Base-by-base conservation (phyloP, 352 stramenopile genomes). In the Phytopythium kandeliae region DNA sequence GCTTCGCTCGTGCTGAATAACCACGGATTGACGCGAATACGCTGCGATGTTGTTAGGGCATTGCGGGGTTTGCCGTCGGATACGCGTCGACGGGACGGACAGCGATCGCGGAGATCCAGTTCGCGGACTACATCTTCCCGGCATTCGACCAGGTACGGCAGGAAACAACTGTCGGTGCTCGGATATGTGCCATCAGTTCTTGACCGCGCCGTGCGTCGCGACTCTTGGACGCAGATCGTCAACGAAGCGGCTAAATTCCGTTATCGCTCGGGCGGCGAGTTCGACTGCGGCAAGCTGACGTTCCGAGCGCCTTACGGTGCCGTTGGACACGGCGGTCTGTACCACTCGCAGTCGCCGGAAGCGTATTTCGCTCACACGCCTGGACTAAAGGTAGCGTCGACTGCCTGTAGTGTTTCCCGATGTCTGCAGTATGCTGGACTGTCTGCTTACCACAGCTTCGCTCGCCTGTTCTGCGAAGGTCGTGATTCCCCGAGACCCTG, bases 201-300 rank as follows among this genome's bases (percentile, higher is more conserved):
- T 31, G 28, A 31, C 11, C 31, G 31, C 31, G 5, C 15, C 7
- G 31, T 35, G 31, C 7, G 4, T 35, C 2, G 11, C 31, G 31
- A 33, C n/a, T n/a, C n/a, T 33, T 41, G 13, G 8, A 15, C 2
- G 34, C 75, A 98, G 68, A 96, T 99, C 60, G 96, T 99, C 28
- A 99, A 98, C 65, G 96, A 99, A 68, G 96, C 96, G 28, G 96
- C 96, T 47, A 99, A 99, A 68, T 99, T 97, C 74, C 85, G 96
- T 2, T 99, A 98, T 71, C 84, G 97, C n/a, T 97, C 84, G 37
- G 97, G 97, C 21, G 96, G 97, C 69, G 88, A 99, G 71, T 99
- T 98, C 71, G 78, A 98, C 69, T 98, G 95, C 65, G 97, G 96
- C 35, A 97, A 97, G 51, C 83, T 99, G 36, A 99, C 95, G 4